Percentiles rank a stretch among this genome's conserved stretches.
These are phyloP conservation scores for Backusella australiensis DNA, from an alignment of 192 early-diverging fungal genomes.

Conservation along the genomic window DNA sequence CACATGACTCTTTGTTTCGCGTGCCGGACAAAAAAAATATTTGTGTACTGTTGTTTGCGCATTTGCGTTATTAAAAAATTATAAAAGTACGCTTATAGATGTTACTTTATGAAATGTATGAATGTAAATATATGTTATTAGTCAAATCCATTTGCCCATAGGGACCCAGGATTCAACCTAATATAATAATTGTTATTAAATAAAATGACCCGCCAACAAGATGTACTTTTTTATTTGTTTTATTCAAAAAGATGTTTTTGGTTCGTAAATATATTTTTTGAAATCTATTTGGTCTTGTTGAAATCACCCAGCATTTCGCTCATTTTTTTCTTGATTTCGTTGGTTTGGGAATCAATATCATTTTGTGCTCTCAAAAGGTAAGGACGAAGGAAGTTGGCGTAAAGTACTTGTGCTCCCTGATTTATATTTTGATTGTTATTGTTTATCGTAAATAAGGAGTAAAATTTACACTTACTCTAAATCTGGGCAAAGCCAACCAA, in stretches of 20 bases:
- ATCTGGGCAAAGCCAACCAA: constrained; percentile 78
- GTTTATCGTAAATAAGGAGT: neutral
- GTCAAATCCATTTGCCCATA: too few relatives aligned
- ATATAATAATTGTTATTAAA: too few relatives aligned
- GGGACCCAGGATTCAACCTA: too few relatives aligned
- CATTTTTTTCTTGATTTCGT: constrained; percentile 11
- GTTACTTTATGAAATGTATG: too few relatives aligned
- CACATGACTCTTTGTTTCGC: too few relatives aligned
- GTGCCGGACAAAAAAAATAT: too few relatives aligned
- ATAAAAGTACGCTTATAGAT: too few relatives aligned
- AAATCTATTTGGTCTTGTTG: neutral
- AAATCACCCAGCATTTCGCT: neutral
- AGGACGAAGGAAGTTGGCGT: constrained; percentile 71
- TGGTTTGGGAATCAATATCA: constrained; percentile 36
- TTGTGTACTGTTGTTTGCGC: too few relatives aligned
- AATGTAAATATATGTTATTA: too few relatives aligned
- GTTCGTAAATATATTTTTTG: neutral
- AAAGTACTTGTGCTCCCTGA: constrained; percentile 81
- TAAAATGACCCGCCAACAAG: too few relatives aligned
- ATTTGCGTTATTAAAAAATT: too few relatives aligned
- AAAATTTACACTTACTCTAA: constrained; percentile 40
- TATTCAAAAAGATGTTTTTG: neutral
- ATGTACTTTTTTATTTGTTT: constrained; percentile 1
- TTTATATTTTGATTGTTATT: neutral
- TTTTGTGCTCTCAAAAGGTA: constrained; percentile 57